Conservation (phyloP, 208 protist genomes). For the Acanthamoeba sp. region DNA sequence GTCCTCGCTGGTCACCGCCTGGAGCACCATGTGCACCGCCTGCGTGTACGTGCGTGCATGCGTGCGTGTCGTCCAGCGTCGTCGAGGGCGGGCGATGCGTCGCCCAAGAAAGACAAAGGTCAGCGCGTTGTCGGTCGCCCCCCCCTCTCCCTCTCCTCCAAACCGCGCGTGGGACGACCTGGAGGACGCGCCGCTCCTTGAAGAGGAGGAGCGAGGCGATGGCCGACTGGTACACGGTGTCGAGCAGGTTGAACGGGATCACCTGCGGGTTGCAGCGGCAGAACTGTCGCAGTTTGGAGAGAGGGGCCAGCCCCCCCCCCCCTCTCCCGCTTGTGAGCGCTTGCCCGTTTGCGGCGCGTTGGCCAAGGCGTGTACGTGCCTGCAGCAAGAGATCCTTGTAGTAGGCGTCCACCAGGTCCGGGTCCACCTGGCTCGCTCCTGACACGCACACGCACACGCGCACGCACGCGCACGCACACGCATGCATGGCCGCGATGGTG, state of each 20-base stretch:
- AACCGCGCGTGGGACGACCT: background rate
- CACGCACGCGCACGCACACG: no score
- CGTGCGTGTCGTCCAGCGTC: background rate
- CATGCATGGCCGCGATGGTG: no score
- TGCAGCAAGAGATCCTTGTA: slow-evolving; percentile 32
- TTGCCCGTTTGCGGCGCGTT: no score
- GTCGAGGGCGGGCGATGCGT: background rate
- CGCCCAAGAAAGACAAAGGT: no score
- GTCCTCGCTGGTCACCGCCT: background rate
- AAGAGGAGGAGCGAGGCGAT: slow-evolving; percentile 11
- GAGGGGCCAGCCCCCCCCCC: no score
- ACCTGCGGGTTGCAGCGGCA: background rate
- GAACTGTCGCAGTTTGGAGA: no score
- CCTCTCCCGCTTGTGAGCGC: no score
- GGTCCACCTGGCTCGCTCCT: background rate
- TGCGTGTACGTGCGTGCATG: background rate
- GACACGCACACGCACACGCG: no score
- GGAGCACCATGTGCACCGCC: background rate
- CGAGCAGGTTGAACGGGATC: background rate
- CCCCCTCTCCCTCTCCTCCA: no score
- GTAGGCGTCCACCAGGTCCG: slow-evolving; percentile 10
- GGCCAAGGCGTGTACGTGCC: no score
- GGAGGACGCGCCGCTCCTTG: slow-evolving; percentile 24
- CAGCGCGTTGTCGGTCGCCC: no score
- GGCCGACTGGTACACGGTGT: slow-evolving; percentile 8